Conservation (phyloP, 1,284 basidiomycete species). For the Anthracocystis walkeri region DNA sequence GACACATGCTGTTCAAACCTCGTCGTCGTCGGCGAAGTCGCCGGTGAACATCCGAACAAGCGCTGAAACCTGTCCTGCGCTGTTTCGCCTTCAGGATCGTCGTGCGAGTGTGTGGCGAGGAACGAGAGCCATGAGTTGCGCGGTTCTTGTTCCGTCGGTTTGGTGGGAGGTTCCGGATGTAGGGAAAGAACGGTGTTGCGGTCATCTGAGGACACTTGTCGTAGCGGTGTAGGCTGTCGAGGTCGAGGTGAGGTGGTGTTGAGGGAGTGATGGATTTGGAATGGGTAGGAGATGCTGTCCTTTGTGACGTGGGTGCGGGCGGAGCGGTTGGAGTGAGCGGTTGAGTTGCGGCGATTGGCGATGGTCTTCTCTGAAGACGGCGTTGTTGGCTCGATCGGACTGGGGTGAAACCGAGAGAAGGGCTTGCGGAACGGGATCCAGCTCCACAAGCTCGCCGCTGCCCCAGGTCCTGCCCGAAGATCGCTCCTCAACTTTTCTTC, state of each 20-base stretch:
- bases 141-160: background rate
- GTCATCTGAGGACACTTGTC: background rate
- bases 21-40: constrained; percentile 21
- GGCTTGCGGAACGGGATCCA: background rate
- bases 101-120: constrained; percentile 16
- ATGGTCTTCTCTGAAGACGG: background rate
- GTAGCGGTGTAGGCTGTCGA: constrained; percentile 19
- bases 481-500: constrained; percentile 17
- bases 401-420: background rate
- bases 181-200: constrained; percentile 15
- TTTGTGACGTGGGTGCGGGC: constrained; percentile 20
- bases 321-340: constrained; percentile 13
- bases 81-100: constrained; percentile 10
- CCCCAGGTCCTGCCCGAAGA: background rate
- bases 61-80: constrained; percentile 33
- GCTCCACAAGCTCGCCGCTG: background rate
- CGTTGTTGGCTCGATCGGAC: background rate
- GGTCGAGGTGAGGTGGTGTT: background rate
- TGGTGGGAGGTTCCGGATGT: background rate
- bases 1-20: constrained; percentile 3
- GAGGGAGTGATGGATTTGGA: constrained; percentile 29
- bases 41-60: constrained; percentile 44
- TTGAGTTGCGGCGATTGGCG: background rate
- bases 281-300: constrained; percentile 43
- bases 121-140: constrained; percentile 39